Evolutionary conservation across 2,329 filamentous ascomycete species (phyloP).

Genomic region (Xylaria sp.): DNA sequence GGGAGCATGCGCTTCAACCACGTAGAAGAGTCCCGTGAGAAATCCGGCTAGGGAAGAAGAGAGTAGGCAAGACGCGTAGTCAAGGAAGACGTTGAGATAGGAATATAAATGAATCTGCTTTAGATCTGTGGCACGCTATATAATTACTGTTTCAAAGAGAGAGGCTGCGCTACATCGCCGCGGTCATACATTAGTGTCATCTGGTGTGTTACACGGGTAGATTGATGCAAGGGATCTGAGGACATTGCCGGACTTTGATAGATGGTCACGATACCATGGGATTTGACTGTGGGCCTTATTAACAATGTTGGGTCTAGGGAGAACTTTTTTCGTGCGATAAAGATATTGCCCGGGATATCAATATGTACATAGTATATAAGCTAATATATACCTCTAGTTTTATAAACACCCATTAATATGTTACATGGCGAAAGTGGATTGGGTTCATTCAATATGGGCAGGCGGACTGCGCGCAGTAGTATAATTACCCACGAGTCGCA

Average conservation of each 20-base stretch:
- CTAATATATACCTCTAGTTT: too few relatives aligned
- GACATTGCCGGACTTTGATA: neutral
- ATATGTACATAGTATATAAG: too few relatives aligned
- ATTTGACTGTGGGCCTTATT: neutral
- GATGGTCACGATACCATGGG: neutral
- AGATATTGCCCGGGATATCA: too few relatives aligned
- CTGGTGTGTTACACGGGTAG: neutral
- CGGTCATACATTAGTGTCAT: conserved; percentile 25
- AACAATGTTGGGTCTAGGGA: too few relatives aligned
- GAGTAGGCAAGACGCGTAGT: neutral
- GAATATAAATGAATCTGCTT: neutral
- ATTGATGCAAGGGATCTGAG: neutral
- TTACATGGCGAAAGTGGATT: too few relatives aligned
- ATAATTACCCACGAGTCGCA: neutral
- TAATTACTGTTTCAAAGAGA: neutral
- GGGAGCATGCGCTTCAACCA: neutral
- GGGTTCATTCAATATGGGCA: too few relatives aligned
- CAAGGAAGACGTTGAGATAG: neutral
- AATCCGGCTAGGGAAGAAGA: neutral
- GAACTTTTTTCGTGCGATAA: too few relatives aligned
- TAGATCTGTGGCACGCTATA: neutral
- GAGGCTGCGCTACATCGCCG: neutral
- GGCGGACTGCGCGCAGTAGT: too few relatives aligned
- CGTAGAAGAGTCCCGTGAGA: neutral
- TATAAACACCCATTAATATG: too few relatives aligned